phyloP scores from a whole-genome alignment of 306 rosid genomes.

The Boehmeria nivea region DNA sequence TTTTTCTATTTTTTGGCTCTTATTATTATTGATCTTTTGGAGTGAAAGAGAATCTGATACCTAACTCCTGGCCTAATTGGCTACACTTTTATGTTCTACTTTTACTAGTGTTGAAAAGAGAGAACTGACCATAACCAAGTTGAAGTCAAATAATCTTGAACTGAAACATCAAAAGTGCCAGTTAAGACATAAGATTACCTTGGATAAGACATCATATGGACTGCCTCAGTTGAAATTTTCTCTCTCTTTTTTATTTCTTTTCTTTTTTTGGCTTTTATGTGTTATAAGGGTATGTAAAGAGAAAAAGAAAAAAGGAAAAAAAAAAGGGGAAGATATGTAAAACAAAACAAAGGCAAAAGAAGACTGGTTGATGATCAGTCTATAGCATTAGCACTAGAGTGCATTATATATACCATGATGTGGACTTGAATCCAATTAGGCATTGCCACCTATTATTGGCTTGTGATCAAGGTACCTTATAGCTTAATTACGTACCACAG shows the following conservation, averaged over 20 bases:
- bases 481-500: too few relatives aligned
- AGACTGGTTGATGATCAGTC: slow-evolving; percentile 2
- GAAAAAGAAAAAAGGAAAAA: not conserved
- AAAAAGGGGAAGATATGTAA: not conserved
- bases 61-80: slow-evolving; percentile 35
- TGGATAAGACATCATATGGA: slow-evolving; percentile 28
- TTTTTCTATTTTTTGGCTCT: slow-evolving; percentile 26
- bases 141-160: slow-evolving; percentile 32
- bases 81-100: slow-evolving; percentile 21
- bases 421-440: slow-evolving; percentile 25
- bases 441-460: not conserved
- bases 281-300: not conserved
- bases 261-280: not conserved
- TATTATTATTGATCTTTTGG: slow-evolving; percentile 5
- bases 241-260: too few relatives aligned
- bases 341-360: not conserved
- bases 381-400: slow-evolving; percentile 18
- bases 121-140: slow-evolving; percentile 13
- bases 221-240: too few relatives aligned
- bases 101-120: slow-evolving; percentile 19
- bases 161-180: slow-evolving; percentile 33
- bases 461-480: slow-evolving; percentile 3
- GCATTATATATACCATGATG: slow-evolving; percentile 21
- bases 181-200: slow-evolving; percentile 19
- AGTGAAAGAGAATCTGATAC: slow-evolving; percentile 47